Conservation (phyloP, 2,329 filamentous ascomycete genomes). For the Ophiostoma tasmaniense region DNA sequence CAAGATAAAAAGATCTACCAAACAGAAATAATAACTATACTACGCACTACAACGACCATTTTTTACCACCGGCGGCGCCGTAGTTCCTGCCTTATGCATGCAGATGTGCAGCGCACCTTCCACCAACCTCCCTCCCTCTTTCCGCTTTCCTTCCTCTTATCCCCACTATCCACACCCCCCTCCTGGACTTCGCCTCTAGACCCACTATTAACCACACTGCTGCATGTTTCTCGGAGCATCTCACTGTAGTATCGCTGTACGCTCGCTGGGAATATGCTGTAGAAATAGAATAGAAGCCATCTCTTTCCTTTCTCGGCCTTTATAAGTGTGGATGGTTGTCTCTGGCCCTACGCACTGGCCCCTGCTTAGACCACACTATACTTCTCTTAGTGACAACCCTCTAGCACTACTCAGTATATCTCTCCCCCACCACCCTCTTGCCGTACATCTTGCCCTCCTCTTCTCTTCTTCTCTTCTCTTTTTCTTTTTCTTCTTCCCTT, state of each 20-base stretch:
- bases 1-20: no score
- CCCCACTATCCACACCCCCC: slow-evolving; percentile 11
- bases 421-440: slow-evolving; percentile 40
- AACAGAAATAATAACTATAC: neutral
- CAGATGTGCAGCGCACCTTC: slow-evolving; percentile 2
- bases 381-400: neutral
- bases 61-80: slow-evolving; percentile 7
- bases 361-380: neutral
- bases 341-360: slow-evolving; percentile 4
- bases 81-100: neutral
- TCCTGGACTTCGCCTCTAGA: slow-evolving; percentile 15
- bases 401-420: slow-evolving; percentile 32
- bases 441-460: slow-evolving; percentile 33
- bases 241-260: neutral
- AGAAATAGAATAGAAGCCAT: neutral
- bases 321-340: neutral
- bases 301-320: neutral
- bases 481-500: slow-evolving; percentile 29
- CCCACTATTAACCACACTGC: neutral
- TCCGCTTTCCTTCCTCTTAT: neutral
- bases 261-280: neutral
- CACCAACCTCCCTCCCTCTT: neutral
- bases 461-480: neutral
- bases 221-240: slow-evolving; percentile 2
- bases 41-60: neutral